Percentiles rank a stretch among this genome's conserved stretches.
Conservation (phyloP, 352 stramenopile species). For the Phytophthora europaea region DNA sequence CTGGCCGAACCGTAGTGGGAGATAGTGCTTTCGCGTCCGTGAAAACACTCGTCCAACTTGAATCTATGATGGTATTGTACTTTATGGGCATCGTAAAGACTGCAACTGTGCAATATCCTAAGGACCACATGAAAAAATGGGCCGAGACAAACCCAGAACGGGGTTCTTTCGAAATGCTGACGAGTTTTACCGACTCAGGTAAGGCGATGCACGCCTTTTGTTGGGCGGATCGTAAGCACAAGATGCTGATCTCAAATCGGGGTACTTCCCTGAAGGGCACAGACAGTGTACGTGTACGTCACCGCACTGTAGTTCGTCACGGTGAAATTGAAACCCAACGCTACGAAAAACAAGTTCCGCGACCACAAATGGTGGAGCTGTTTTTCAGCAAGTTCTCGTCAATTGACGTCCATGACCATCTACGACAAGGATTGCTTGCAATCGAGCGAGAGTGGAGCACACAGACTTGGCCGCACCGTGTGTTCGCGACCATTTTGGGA, state of each 20-base stretch:
- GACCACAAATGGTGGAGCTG: neutral
- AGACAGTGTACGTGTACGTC: neutral
- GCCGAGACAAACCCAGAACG: neutral
- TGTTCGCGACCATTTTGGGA: neutral
- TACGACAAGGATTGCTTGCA: neutral
- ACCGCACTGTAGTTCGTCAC: neutral
- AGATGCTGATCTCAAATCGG: neutral
- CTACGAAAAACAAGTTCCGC: neutral
- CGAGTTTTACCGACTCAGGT: neutral
- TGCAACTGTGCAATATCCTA: neutral
- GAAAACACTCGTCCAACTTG: too few species aligned
- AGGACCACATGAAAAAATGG: neutral
- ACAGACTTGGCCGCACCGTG: neutral
- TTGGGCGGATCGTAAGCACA: neutral
- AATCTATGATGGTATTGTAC: neutral
- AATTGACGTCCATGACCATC: neutral
- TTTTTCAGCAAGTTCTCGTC: neutral
- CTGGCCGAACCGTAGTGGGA: too few species aligned
- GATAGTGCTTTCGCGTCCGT: too few species aligned
- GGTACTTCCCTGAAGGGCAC: neutral
- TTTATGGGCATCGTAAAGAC: neutral
- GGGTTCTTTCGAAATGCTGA: neutral
- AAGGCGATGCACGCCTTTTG: neutral
- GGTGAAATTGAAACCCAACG: neutral
- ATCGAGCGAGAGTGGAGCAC: neutral